A percentile compares a stretch with the other conserved stretches of the same genome.
Conservation (phyloP, 2,329 filamentous ascomycete genomes). For the Hypoxylon sp. region DNA sequence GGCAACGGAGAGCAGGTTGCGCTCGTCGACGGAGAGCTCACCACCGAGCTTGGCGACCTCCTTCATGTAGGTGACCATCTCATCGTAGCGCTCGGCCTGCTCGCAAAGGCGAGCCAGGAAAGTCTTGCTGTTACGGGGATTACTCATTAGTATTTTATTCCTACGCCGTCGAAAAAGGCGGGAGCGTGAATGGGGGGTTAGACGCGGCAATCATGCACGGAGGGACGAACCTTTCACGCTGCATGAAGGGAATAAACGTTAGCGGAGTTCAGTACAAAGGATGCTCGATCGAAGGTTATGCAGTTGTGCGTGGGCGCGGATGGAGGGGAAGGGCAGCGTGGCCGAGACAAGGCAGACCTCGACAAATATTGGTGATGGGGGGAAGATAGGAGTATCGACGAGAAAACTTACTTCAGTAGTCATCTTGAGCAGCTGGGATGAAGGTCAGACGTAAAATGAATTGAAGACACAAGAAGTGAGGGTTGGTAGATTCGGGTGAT, state of each 20-base stretch:
- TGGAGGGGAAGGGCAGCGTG: slow-evolving; percentile 36
- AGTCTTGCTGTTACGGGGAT: slow-evolving; percentile 80
- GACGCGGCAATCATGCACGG: slow-evolving; percentile 27
- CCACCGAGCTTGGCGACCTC: slow-evolving; percentile 91
- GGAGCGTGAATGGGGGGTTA: slow-evolving; percentile 31
- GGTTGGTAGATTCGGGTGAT: not conserved
- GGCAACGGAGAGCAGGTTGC: slow-evolving; percentile 97
- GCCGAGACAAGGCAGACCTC: slow-evolving; percentile 40
- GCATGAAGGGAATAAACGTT: slow-evolving; percentile 49
- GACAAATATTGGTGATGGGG: slow-evolving; percentile 20
- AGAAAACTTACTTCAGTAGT: slow-evolving; percentile 50
- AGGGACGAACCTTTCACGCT: slow-evolving; percentile 76
- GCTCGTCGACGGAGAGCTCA: slow-evolving; percentile 94
- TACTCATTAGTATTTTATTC: slow-evolving; percentile 36
- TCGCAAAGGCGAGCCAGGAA: slow-evolving; percentile 99
- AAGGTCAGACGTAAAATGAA: slow-evolving; percentile 27
- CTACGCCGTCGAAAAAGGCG: slow-evolving; percentile 24
- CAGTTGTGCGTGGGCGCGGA: slow-evolving; percentile 30
- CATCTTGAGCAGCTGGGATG: slow-evolving; percentile 45
- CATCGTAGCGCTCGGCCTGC: slow-evolving; percentile 99
- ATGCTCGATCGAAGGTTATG: slow-evolving; percentile 42
- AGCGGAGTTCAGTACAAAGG: slow-evolving; percentile 40
- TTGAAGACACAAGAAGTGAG: slow-evolving; percentile 17
- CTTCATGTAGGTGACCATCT: slow-evolving; percentile 99
- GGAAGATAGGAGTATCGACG: slow-evolving; percentile 9